Conservation (phyloP, 2,329 filamentous ascomycete species). For the Botrytis deweyae region DNA sequence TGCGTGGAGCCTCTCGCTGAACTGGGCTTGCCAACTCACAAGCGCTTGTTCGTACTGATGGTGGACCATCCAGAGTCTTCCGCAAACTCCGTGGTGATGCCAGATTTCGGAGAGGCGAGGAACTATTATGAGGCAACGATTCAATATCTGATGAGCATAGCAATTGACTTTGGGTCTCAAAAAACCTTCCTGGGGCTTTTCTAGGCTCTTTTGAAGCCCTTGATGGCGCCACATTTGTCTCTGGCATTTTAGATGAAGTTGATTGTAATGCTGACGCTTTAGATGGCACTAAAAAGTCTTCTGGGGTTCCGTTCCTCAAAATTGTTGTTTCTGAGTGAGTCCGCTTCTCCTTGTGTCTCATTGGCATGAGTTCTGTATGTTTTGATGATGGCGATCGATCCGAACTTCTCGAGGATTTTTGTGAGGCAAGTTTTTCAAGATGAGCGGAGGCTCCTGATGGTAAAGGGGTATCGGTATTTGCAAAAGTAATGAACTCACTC, state of each 20-base stretch:
- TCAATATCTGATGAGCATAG: background rate
- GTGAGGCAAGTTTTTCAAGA: background rate
- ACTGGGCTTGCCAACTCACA: background rate
- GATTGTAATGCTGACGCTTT: background rate
- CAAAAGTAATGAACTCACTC: background rate
- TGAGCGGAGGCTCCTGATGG: background rate
- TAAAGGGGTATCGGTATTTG: background rate
- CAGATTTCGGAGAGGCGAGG: background rate
- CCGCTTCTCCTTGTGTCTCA: background rate
- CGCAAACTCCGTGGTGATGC: background rate
- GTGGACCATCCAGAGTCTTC: background rate
- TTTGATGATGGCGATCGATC: background rate
- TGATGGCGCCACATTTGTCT: background rate
- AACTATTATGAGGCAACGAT: background rate
- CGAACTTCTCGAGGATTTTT: background rate
- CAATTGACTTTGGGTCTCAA: constrained; percentile 20
- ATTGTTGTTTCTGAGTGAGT: background rate
- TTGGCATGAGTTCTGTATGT: background rate
- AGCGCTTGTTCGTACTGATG: background rate
- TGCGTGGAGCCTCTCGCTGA: background rate
- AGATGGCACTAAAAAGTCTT: background rate
- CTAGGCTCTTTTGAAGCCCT: background rate
- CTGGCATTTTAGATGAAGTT: background rate
- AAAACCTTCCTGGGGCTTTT: constrained; percentile 7
- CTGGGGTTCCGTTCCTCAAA: background rate